Evolutionary conservation across 78 protist species (phyloP), one percentile per base, ranked within the genome.

Genomic region (Fonticula alba): DNA sequence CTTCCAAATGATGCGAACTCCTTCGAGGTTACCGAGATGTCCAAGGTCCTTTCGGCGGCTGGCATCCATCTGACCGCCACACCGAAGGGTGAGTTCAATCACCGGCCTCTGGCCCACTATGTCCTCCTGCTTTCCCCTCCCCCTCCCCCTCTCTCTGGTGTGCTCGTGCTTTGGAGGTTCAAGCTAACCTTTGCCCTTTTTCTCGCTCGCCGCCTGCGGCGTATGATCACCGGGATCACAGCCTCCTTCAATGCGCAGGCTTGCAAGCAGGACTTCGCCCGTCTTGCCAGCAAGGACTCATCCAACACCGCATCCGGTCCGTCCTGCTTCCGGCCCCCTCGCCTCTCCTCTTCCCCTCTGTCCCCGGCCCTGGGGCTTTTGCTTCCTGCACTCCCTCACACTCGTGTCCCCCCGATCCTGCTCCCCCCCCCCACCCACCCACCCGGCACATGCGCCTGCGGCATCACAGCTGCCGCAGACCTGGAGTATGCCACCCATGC

Each of bases 401-500:
- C 57, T 56, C 33, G 49, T 56, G 14, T 60, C 41, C 24, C 17
- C 20, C 14, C 5, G 6, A 11, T 20, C 2, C 15, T 1, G 3
- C 35, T 0, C 1, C 38, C 0, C 15, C 2, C 17, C 52, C 41
- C 22, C 24, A 38, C 19, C 1, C 33, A 5, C 19, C 33, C 26
- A 1, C 22, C 38, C 26, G 40, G 26, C 41, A 29, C 35, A 46
- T 19, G 32, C 51, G 3, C 14, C 3, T 32, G 6, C n/a, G 22
- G 79, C 50, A 33, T 4, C 53, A 2, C 73, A 69, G 49, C 9
- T 76, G 9, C n/a, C n/a, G n/a, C n/a, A n/a, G 69, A 62, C 36
- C 38, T 62, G 60, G 61, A 64, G 37, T 38, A 38, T 32, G 82
- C 82, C 20, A 58, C 66, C 62, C 57, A 53, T n/a, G 63, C 84